Percentiles rank a stretch among this genome's conserved stretches.
These are phyloP conservation scores for Cupressus sempervirens DNA, from an alignment of 75 land plant genomes.

Conservation along the genomic window DNA sequence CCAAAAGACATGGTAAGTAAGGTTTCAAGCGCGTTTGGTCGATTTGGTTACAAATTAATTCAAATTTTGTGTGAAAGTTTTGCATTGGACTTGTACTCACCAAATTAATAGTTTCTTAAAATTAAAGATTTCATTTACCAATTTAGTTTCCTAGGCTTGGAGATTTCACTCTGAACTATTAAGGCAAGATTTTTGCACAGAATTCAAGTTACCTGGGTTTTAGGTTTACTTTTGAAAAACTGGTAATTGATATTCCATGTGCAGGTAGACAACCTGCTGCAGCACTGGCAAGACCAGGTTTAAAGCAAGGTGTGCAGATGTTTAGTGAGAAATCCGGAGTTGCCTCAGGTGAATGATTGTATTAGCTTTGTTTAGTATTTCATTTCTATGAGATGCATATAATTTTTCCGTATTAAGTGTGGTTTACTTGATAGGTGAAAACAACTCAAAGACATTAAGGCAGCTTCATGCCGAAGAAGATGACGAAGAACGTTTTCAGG, in stretches of 20 bases:
- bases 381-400: background rate
- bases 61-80: background rate
- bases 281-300: background rate
- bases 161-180: background rate
- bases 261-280: background rate
- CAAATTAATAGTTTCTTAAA: background rate
- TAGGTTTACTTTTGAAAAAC: slow-evolving; percentile 3
- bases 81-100: background rate
- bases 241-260: background rate
- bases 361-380: background rate
- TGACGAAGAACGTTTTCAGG: slow-evolving; percentile 82
- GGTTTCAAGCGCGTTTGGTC: background rate
- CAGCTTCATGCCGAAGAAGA: slow-evolving; percentile 68
- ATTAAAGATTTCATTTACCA: background rate
- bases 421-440: slow-evolving; percentile 15
- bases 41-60: background rate
- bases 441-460: slow-evolving; percentile 41
- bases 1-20: background rate
- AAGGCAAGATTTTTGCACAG: background rate
- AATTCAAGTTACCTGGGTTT: background rate
- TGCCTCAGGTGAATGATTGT: slow-evolving; percentile 2
- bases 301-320: background rate
- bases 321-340: background rate
- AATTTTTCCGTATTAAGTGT: background rate
- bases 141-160: background rate